Evolutionary conservation across 164 flowering plant species (phyloP), one percentile per base, ranked within the genome.

Genomic region (Santalum album): DNA sequence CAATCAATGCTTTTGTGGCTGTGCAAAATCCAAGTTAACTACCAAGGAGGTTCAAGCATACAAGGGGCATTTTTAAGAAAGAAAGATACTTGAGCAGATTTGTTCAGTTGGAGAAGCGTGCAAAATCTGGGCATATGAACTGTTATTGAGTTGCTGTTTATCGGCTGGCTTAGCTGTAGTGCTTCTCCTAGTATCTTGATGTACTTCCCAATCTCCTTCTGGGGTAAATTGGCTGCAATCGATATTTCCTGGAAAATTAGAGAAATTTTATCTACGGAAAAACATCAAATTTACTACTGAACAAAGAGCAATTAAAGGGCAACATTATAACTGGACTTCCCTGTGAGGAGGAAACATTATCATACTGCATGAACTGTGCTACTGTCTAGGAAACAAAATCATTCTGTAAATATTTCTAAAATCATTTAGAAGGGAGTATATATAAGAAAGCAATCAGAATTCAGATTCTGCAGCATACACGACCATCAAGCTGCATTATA

Each of bases 61-160:
- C 12, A 38, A 16, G 17, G 2, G 42, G 42, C 9, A 6, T 32
- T 12, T 32, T 12, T 32, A 7, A 32, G 36, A 29, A 52, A 55
- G 25, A 43, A 75, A 11, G 7, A 25, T 25, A 92, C 96, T 96
- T 84, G 98, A 48, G 98, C 96, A 64, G 96, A 84, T 66, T 86
- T 85, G 70, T 92, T 89, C 53, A 92, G 91, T 56, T 86, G 98
- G 43, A 92, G 96, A 38, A 92, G 95, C 22, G 84, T 86, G 76
- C 98, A 92, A 61, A 92, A 92, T 57, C 98, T 71, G 2, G 96
- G 98, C 98, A 92, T 89, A 67, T 89, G 96, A 22, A 89, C 98
- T 0, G 98, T 73, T 57, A 92, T 92, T 12, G 98, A 92, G 59
- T 92, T 92, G 73, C 98, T 92, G 67, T 92, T 92, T 26, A 92